Percentiles rank a stretch among this genome's conserved stretches.
Conservation (phyloP, 495 filamentous ascomycete species). For the Thermochaetoides thermophila region DNA sequence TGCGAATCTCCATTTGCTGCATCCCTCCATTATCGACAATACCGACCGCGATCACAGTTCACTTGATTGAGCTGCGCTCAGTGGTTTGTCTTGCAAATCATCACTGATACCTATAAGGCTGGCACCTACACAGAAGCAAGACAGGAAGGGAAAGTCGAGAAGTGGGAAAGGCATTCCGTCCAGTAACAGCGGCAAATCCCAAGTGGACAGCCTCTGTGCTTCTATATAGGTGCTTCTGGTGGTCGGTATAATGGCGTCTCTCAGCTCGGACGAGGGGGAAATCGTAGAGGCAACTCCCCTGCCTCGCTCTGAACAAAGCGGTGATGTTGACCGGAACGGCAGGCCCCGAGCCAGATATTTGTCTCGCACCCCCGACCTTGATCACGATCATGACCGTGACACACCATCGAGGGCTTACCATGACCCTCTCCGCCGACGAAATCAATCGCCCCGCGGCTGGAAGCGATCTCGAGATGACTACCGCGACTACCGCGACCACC, state of each 20-base stretch:
- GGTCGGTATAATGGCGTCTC: slow-evolving; percentile 29
- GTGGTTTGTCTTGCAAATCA: too few relatives aligned
- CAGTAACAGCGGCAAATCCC: too few relatives aligned
- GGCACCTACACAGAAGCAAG: too few relatives aligned
- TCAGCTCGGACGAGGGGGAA: slow-evolving; percentile 68
- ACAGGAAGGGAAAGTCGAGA: background rate
- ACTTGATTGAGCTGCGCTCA: too few relatives aligned
- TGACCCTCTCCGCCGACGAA: slow-evolving; percentile 31
- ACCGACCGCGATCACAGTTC: too few relatives aligned
- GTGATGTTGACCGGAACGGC: slow-evolving; percentile 50
- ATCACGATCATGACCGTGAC: slow-evolving; percentile 47
- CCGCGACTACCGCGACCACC: slow-evolving; percentile 39
- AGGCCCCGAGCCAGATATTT: slow-evolving; percentile 50
- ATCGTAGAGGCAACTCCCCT: slow-evolving; percentile 58
- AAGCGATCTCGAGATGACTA: slow-evolving; percentile 55
- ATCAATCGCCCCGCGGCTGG: slow-evolving; percentile 35
- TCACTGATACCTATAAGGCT: too few relatives aligned
- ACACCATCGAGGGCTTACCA: slow-evolving; percentile 59
- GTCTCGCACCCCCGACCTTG: slow-evolving; percentile 46
- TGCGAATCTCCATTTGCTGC: background rate
- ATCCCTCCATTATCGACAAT: background rate
- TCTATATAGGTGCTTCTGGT: too few relatives aligned
- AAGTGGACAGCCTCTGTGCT: too few relatives aligned
- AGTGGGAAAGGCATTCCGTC: background rate
- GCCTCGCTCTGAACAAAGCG: slow-evolving; percentile 36